Percentiles rank a stretch among this genome's conserved stretches.
Conservation (phyloP, 352 stramenopile species). For the Pythium biforme region DNA sequence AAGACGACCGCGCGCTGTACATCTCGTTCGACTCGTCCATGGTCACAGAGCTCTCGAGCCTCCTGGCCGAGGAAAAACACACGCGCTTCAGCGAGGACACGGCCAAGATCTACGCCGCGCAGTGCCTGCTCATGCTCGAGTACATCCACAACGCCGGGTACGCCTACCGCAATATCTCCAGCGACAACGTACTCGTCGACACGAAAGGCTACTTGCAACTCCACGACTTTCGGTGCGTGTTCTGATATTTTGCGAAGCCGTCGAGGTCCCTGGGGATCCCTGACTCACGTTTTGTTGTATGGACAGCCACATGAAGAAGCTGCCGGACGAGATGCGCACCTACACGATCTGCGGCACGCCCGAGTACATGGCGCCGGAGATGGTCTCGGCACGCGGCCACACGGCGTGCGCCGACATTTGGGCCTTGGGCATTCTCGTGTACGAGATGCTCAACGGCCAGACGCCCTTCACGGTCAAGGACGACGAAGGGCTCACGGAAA, state of each 20-base stretch:
- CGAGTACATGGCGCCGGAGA: slow-evolving; percentile 89
- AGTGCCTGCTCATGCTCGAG: slow-evolving; percentile 81
- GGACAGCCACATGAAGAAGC: slow-evolving; percentile 74
- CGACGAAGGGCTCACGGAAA: slow-evolving; percentile 63
- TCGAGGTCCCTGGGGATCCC: too few species aligned
- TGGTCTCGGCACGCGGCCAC: slow-evolving; percentile 82
- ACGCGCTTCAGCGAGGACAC: slow-evolving; percentile 55
- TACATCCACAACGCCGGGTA: slow-evolving; percentile 79
- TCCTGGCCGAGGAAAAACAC: slow-evolving; percentile 60
- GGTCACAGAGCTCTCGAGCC: slow-evolving; percentile 59
- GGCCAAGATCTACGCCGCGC: slow-evolving; percentile 59
- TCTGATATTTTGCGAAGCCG: too few species aligned
- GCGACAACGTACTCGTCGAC: slow-evolving; percentile 84
- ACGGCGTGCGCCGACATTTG: slow-evolving; percentile 81
- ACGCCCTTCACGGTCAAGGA: slow-evolving; percentile 83
- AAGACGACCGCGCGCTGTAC: slow-evolving; percentile 78
- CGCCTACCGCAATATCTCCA: slow-evolving; percentile 83
- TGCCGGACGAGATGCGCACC: slow-evolving; percentile 75
- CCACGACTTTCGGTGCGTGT: slow-evolving; percentile 70
- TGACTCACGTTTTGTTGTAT: neutral
- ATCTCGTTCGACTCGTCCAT: slow-evolving; percentile 73
- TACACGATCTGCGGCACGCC: slow-evolving; percentile 88
- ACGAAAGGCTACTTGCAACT: slow-evolving; percentile 79
- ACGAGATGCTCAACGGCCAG: slow-evolving; percentile 82
- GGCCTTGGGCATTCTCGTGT: slow-evolving; percentile 84